Conservation (phyloP, 257 asterid species). For the Echium plantagineum region DNA sequence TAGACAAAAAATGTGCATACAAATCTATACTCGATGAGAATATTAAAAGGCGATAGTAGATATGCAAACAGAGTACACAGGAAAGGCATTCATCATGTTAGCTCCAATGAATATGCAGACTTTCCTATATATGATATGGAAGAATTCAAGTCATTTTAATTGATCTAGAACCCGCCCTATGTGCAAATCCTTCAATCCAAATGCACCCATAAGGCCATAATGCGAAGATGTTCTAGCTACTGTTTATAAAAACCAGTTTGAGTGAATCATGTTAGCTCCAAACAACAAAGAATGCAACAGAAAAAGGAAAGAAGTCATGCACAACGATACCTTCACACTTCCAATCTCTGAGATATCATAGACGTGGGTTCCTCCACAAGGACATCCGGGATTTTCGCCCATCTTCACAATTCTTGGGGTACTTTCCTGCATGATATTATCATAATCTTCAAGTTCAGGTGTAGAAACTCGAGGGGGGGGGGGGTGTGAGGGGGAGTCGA, state of each 20-base stretch:
- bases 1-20: not conserved
- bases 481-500: not conserved
- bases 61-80: no score
- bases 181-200: not conserved
- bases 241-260: not conserved
- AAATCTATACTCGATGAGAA: not conserved
- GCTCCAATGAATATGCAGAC: not conserved
- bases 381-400: slow-evolving; percentile 63
- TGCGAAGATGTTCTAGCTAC: not conserved
- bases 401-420: slow-evolving; percentile 60
- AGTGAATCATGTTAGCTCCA: not conserved
- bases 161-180: not conserved
- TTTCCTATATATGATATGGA: not conserved
- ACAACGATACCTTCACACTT: slow-evolving; percentile 42
- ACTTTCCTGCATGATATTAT: slow-evolving; percentile 45
- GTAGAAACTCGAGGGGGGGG: not conserved
- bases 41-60: not conserved
- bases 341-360: slow-evolving; percentile 46
- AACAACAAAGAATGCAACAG: not conserved
- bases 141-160: not conserved
- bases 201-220: no score
- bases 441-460: not conserved
- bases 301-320: not conserved
- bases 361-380: slow-evolving; percentile 89
- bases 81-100: no score